These are phyloP conservation scores for Borealophlyctis nickersoniae DNA, from an alignment of 192 early-diverging fungal species.

Conservation along the genomic window DNA sequence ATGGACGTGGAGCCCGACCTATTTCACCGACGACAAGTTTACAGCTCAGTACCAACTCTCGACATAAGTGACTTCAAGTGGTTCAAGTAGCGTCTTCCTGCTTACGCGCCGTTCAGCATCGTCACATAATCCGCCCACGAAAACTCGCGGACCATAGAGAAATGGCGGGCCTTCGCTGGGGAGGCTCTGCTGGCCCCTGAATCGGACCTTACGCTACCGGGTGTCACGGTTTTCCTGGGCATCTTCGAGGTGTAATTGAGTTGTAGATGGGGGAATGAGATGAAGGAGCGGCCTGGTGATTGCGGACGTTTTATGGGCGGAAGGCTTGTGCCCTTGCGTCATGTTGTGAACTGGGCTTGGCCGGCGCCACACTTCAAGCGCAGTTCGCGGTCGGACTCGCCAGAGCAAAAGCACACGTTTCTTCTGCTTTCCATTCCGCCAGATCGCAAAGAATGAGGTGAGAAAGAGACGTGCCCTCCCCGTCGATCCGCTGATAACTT, in stretches of 20 bases:
- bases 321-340: too few species aligned
- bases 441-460: too few species aligned
- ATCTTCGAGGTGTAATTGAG: neutral
- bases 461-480: too few species aligned
- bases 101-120: conserved; percentile 80
- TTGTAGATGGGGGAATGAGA: neutral
- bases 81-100: conserved; percentile 58
- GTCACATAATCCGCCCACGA: conserved; percentile 84
- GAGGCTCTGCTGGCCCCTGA: neutral
- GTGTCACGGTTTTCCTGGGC: too few species aligned
- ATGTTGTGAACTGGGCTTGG: too few species aligned
- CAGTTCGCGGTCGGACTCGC: too few species aligned
- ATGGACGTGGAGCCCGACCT: conserved; percentile 68
- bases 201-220: neutral
- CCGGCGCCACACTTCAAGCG: too few species aligned
- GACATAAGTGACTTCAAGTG: conserved; percentile 33
- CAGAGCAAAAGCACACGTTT: too few species aligned
- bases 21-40: conserved; percentile 49
- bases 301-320: too few species aligned
- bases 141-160: conserved; percentile 46
- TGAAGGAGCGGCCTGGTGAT: too few species aligned
- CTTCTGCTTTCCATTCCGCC: too few species aligned
- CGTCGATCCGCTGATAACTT: too few species aligned
- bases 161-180: conserved; percentile 14
- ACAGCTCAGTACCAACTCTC: neutral